Evolutionary conservation across 352 stramenopile species (phyloP).

Genomic region (Globisporangium sylvaticum): DNA sequence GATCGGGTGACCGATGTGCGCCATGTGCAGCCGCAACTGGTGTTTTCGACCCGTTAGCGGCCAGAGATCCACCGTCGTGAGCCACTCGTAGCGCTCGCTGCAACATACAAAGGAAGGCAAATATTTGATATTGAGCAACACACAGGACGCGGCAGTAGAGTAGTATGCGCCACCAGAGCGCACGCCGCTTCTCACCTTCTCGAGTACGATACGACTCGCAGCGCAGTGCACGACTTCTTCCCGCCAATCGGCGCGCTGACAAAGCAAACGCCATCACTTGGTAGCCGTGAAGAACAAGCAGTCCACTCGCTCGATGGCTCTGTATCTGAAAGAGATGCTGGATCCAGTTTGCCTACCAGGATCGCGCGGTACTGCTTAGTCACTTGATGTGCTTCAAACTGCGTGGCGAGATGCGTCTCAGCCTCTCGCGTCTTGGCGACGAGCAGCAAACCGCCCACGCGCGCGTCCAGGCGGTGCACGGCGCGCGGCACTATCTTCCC

Average conservation of each 20-base stretch:
- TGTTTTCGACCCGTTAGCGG: conserved; percentile 65
- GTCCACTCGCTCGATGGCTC: neutral
- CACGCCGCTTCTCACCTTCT: conserved; percentile 20
- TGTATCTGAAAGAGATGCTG: neutral
- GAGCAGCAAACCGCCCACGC: conserved; percentile 55
- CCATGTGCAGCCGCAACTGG: conserved; percentile 65
- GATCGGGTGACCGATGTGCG: conserved; percentile 52
- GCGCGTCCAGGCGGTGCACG: conserved; percentile 59
- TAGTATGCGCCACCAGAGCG: neutral
- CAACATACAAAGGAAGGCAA: neutral
- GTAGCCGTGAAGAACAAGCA: neutral
- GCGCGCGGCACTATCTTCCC: conserved; percentile 26
- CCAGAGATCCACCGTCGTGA: conserved; percentile 67
- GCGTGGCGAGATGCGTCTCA: conserved; percentile 36
- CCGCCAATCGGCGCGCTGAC: conserved; percentile 24
- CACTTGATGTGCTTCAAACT: conserved; percentile 44
- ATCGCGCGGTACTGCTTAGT: conserved; percentile 57
- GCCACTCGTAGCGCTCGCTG: conserved; percentile 48
- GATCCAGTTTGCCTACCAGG: conserved; percentile 27
- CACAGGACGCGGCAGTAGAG: neutral
- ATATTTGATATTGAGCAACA: neutral
- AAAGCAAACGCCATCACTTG: conserved; percentile 19
- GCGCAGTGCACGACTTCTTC: conserved; percentile 25
- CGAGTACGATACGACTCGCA: conserved; percentile 30
- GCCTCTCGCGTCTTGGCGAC: conserved; percentile 49